Evolutionary conservation across 139 green algal genomes (phyloP).

Genomic region (Tetradesmus lagerheimii): DNA sequence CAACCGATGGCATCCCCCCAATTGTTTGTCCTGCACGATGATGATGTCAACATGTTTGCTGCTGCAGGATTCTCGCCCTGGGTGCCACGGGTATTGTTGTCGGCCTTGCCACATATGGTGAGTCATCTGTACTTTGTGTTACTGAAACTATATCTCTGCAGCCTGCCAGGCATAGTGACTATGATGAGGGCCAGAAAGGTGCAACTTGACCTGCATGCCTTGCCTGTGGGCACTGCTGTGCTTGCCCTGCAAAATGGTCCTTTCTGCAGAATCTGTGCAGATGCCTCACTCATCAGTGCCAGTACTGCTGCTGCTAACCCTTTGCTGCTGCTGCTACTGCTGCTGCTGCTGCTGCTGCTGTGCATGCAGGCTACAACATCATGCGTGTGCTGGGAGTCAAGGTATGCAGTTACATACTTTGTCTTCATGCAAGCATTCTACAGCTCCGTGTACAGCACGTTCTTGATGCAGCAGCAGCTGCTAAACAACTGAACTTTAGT

Average conservation of each 20-base stretch:
- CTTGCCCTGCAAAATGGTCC: too few relatives aligned
- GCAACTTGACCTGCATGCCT: too few relatives aligned
- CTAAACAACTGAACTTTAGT: too few relatives aligned
- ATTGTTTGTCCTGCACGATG: too few relatives aligned
- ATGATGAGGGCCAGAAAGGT: too few relatives aligned
- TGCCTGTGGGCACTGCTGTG: not conserved
- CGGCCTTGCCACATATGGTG: slow-evolving; percentile 80
- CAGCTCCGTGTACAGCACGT: slow-evolving; percentile 58
- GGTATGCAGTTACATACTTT: not conserved
- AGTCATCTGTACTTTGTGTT: not conserved
- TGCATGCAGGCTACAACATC: slow-evolving; percentile 40
- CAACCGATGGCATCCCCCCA: too few relatives aligned
- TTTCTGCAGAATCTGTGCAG: not conserved
- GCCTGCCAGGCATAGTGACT: not conserved
- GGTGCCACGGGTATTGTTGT: slow-evolving; percentile 77
- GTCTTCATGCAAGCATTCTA: too few relatives aligned
- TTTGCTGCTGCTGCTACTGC: not conserved
- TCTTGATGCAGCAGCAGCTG: slow-evolving; percentile 66
- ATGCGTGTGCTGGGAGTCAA: slow-evolving; percentile 46
- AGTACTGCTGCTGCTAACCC: not conserved
- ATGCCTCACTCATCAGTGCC: too few relatives aligned
- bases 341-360: not conserved
- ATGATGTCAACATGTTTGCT: too few relatives aligned
- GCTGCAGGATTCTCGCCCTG: slow-evolving; percentile 3
- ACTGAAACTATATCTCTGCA: not conserved